Evolutionary conservation across 2,329 filamentous ascomycete species (phyloP), one percentile per base, ranked within the genome.

Genomic region (Xylaria sp.): DNA sequence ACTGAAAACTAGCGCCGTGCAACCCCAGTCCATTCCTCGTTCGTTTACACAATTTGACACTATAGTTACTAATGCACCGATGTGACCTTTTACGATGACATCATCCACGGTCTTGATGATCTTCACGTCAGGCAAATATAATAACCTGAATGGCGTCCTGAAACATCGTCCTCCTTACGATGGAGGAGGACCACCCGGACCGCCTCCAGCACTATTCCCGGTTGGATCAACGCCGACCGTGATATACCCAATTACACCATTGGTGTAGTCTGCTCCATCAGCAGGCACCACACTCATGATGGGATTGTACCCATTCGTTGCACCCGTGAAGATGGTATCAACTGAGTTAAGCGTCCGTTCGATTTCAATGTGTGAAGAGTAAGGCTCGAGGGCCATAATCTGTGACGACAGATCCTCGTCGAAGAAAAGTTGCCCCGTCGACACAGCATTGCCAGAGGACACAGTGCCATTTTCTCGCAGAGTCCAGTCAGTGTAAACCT

Each of bases 201-300:
- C 41, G 23, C 41, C 41, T 21, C 41, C 19, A 9, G 41, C 27
- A 19, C 54, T 33, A 43, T 49, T 15, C 8, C 52, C 37, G 13
- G 47, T 56, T 2, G 69, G 68, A 49, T 76, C 71, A 17, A 75
- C 70, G 6, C 73, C 74, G n/a, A 77, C 68, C 1, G 73, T 77
- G 25, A 77, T 71, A 38, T 77, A 77, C 1, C 72, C 73, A 37
- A 77, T 67, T 66, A 77, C 69, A 1, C 75, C 75, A 23, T 77
- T 77, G 21, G 65, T 68, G 7, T 74, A 54, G 60, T 77, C 69
- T 54, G 73, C 62, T 1, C 72, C 75, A 60, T 77, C 75, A 19
- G 71, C 54, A 4, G 76, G 66, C 31, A 76, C 69, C 37, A 76
- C 66, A 15, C 64, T 67, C 23, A 78, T 58, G 29, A 71, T 54